Evolutionary conservation across 768 basidiomycete species (phyloP).

Genomic region (Tricholoma sp.): DNA sequence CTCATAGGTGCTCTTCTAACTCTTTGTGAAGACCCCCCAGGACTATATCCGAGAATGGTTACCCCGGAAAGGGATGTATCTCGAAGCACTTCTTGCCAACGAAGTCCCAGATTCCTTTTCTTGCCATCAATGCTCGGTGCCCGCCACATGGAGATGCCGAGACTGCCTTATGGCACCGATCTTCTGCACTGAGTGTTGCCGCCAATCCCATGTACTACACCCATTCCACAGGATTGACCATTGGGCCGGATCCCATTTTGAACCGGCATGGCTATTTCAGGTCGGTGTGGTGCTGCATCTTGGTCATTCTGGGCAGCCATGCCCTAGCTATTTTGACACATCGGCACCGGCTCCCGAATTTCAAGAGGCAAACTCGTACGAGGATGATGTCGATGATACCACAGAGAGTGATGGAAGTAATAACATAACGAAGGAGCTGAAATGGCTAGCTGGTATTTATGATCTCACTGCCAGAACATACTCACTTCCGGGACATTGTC

Average conservation of each 20-base stretch:
- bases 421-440: not conserved
- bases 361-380: not conserved
- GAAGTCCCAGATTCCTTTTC: too few species aligned
- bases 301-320: not conserved
- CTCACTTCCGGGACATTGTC: not conserved
- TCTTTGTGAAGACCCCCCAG: too few species aligned
- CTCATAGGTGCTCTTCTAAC: too few species aligned
- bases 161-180: not conserved
- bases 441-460: not conserved
- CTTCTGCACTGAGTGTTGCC: not conserved
- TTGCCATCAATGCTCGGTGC: too few species aligned
- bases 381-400: too few species aligned
- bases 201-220: not conserved
- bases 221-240: conserved; percentile 12
- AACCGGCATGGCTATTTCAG: conserved; percentile 8
- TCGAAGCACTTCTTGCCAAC: too few species aligned
- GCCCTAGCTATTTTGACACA: not conserved
- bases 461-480: too few species aligned
- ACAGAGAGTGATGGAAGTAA: not conserved
- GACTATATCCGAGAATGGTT: too few species aligned
- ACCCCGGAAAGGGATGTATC: too few species aligned
- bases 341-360: not conserved
- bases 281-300: conserved; percentile 5
- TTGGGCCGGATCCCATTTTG: conserved; percentile 15
- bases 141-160: not conserved